A percentile compares a stretch with the other conserved stretches of the same genome.
phyloP scores from a whole-genome alignment of 1,284 basidiomycete species.

The Heterobasidion annosum region DNA sequence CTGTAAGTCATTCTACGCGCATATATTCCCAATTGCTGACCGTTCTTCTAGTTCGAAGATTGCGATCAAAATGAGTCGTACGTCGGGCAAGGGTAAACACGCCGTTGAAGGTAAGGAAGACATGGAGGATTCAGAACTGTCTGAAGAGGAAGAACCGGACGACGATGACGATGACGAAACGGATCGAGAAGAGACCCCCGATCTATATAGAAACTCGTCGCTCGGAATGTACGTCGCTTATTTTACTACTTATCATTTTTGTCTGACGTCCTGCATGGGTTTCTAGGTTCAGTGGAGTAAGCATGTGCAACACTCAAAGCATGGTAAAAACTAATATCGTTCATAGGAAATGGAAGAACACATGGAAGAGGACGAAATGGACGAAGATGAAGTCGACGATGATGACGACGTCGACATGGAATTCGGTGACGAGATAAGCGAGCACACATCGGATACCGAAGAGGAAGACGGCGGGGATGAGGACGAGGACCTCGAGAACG shows the following conservation, averaged over 20 bases:
- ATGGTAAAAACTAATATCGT: not conserved
- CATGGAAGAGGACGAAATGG: conserved; percentile 71
- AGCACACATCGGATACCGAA: conserved; percentile 59
- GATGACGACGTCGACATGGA: conserved; percentile 86
- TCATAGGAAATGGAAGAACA: conserved; percentile 76
- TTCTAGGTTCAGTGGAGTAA: conserved; percentile 68
- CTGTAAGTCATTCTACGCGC: conserved; percentile 44
- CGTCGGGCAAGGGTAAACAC: conserved; percentile 65
- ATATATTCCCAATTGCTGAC: conserved; percentile 6
- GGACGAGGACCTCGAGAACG: conserved; percentile 51
- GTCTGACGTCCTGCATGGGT: not conserved
- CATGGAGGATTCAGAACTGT: conserved; percentile 47
- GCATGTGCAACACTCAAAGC: conserved; percentile 19
- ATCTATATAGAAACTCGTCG: conserved; percentile 94
- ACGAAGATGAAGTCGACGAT: conserved; percentile 72
- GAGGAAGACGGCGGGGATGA: conserved; percentile 50
- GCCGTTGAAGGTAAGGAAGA: conserved; percentile 41
- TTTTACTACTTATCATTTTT: conserved; percentile 2
- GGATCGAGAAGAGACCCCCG: conserved; percentile 75
- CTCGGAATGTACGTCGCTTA: conserved; percentile 76
- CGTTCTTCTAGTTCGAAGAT: conserved; percentile 68
- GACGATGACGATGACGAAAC: conserved; percentile 44
- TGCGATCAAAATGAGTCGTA: conserved; percentile 94
- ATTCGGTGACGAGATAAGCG: conserved; percentile 74
- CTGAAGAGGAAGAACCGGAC: conserved; percentile 55